A percentile compares a stretch with the other conserved stretches of the same genome.
phyloP scores from a whole-genome alignment of 371 early-diverging fungal species.

The Chytridium lagenaria region DNA sequence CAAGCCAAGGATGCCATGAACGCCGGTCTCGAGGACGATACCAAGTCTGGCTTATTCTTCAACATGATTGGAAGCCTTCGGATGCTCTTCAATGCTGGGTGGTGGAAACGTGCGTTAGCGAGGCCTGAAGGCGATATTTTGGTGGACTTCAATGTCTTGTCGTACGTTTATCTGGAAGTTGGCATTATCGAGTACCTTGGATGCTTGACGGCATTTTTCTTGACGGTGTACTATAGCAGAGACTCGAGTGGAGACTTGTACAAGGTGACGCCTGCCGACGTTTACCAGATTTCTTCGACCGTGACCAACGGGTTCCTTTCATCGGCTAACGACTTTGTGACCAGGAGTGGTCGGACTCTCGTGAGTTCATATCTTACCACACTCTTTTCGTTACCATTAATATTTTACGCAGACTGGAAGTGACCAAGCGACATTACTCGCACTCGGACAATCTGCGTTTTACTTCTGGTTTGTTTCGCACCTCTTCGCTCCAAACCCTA shows the following conservation, averaged over 20 bases:
- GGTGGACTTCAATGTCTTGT: conserved; percentile 82
- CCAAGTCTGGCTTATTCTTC: conserved; percentile 48
- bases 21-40: background rate
- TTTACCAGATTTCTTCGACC: conserved; percentile 12
- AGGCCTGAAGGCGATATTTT: conserved; percentile 79
- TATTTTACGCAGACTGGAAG: conserved; percentile 24
- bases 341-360: background rate
- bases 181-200: conserved; percentile 85
- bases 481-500: background rate
- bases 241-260: background rate
- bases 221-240: conserved; percentile 58
- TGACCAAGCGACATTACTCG: conserved; percentile 56
- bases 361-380: background rate
- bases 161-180: conserved; percentile 86
- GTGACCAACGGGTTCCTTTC: background rate
- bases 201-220: conserved; percentile 75
- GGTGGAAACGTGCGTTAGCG: conserved; percentile 60
- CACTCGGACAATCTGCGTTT: conserved; percentile 78
- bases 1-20: too few relatives aligned
- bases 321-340: background rate
- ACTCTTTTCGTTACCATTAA: background rate
- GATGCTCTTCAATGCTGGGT: conserved; percentile 36
- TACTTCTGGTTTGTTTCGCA: conserved; percentile 58
- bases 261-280: conserved; percentile 33
- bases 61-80: conserved; percentile 31